These are phyloP conservation scores for Russula earlei DNA, from an alignment of 768 basidiomycete genomes.

Conservation along the genomic window DNA sequence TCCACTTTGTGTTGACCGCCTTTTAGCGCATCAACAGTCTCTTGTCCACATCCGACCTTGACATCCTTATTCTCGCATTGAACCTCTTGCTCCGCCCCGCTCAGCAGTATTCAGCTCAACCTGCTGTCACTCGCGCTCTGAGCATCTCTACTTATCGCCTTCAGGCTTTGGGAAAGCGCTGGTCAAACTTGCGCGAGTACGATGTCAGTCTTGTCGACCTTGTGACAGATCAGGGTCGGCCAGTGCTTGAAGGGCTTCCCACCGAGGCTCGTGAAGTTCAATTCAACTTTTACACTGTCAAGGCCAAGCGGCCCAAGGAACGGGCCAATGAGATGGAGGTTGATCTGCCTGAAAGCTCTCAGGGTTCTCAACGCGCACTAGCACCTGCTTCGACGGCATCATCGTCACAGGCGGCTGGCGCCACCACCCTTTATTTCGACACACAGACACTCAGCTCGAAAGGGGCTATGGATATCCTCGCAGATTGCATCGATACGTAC, in stretches of 20 bases:
- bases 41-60: conserved; percentile 80
- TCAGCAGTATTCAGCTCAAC: conserved; percentile 88
- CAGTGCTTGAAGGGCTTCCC: conserved; percentile 54
- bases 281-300: conserved; percentile 71
- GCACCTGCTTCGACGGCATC: conserved; percentile 27
- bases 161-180: conserved; percentile 74
- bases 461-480: conserved; percentile 66
- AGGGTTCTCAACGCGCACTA: conserved; percentile 32
- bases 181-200: conserved; percentile 75
- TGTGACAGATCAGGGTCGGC: conserved; percentile 42
- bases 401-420: conserved; percentile 32
- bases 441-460: conserved; percentile 51
- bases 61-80: conserved; percentile 74
- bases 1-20: not conserved
- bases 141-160: conserved; percentile 75
- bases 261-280: conserved; percentile 68
- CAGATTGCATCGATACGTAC: conserved; percentile 58
- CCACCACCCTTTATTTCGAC: conserved; percentile 53
- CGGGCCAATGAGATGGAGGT: conserved; percentile 35
- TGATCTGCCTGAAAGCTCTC: conserved; percentile 36
- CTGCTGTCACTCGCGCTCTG: conserved; percentile 74
- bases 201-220: conserved; percentile 70
- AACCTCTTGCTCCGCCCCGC: conserved; percentile 85
- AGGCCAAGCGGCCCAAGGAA: conserved; percentile 22
- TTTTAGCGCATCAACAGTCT: conserved; percentile 81